Conservation (phyloP, 2,329 filamentous ascomycete species). For the Colletotrichum sp. region DNA sequence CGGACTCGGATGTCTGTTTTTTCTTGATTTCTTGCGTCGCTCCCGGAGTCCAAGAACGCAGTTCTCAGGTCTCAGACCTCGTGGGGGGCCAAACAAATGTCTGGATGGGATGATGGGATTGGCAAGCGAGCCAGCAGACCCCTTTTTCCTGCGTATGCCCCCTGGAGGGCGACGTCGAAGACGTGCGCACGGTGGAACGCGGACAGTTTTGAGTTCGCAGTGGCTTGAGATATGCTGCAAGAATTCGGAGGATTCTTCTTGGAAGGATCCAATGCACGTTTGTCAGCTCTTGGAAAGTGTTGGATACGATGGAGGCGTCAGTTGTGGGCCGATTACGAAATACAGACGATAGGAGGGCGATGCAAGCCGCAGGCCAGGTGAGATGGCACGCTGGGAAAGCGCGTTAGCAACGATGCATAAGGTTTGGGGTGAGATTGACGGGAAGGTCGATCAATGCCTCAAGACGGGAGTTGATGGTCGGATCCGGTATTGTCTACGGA, state of each 20-base stretch:
- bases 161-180: neutral
- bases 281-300: neutral
- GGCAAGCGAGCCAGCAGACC: neutral
- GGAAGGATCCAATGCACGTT: neutral
- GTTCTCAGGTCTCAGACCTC: neutral
- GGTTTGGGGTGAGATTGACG: conserved; percentile 7
- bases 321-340: neutral
- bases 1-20: neutral
- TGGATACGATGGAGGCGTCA: neutral
- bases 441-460: conserved; percentile 12
- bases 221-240: neutral
- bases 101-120: neutral
- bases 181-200: neutral
- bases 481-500: conserved; percentile 2
- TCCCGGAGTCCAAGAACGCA: neutral
- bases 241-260: neutral
- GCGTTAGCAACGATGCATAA: neutral
- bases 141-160: conserved; percentile 9
- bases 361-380: neutral
- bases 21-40: neutral
- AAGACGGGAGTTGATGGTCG: neutral
- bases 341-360: neutral
- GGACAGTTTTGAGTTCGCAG: neutral
- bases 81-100: neutral
- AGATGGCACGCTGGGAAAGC: neutral